phyloP scores from a whole-genome alignment of 2,329 filamentous ascomycete species.

The Colletotrichum tofieldiae region DNA sequence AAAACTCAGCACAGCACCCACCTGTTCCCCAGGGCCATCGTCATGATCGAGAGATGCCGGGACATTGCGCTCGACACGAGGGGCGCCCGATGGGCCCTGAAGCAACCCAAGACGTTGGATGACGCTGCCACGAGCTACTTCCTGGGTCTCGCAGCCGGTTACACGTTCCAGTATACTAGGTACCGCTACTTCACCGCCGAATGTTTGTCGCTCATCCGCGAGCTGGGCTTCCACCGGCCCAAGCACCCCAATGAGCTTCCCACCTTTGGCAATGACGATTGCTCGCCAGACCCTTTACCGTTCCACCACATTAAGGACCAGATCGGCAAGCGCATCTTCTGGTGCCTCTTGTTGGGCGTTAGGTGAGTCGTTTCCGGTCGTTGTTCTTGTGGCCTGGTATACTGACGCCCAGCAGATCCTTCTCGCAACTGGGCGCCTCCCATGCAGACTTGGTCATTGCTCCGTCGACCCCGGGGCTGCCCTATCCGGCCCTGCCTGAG shows the following conservation, averaged over 20 bases:
- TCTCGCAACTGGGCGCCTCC: constrained; percentile 82
- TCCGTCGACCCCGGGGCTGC: constrained; percentile 81
- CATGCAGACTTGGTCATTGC: constrained; percentile 82
- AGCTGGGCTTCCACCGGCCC: constrained; percentile 76
- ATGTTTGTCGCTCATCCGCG: constrained; percentile 77
- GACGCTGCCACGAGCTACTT: constrained; percentile 84
- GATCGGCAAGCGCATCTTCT: constrained; percentile 85
- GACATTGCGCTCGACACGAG: constrained; percentile 78
- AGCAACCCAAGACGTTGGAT: constrained; percentile 65
- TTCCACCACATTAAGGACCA: constrained; percentile 82
- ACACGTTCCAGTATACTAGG: constrained; percentile 78
- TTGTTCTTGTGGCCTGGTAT: background rate
- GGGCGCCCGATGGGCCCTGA: constrained; percentile 67
- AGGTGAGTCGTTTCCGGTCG: constrained; percentile 61
- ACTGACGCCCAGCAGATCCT: constrained; percentile 67
- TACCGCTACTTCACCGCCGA: constrained; percentile 82
- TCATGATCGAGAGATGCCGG: constrained; percentile 80
- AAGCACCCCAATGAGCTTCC: constrained; percentile 59
- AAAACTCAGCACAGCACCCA: constrained; percentile 76
- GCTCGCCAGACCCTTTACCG: constrained; percentile 58
- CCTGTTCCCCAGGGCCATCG: constrained; percentile 78
- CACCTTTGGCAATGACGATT: constrained; percentile 58
- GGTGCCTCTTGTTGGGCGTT: constrained; percentile 83
- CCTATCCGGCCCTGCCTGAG: constrained; percentile 83
- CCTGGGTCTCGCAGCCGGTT: constrained; percentile 75